A percentile compares a stretch with the other conserved stretches of the same genome.
Evolutionary conservation across 306 rosid genomes (phyloP).

Genomic region (Heteromeles arbutifolia): DNA sequence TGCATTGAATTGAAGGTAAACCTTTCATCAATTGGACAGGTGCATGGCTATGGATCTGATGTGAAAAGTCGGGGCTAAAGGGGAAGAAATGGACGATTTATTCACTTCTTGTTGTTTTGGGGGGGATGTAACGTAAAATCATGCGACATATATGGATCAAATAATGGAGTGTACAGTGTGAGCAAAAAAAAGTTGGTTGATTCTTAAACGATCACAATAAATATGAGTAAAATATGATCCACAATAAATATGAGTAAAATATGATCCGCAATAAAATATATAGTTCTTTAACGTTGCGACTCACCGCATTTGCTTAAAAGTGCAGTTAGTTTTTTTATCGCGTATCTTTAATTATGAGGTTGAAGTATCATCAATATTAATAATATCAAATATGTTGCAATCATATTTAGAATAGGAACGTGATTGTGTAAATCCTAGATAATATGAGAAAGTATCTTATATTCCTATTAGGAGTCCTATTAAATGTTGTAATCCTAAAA

Average conservation of each 20-base stretch:
- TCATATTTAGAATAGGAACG: too few species aligned
- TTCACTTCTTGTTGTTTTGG: background rate
- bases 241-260: background rate
- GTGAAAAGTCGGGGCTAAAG: background rate
- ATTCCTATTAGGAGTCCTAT: too few species aligned
- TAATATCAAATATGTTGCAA: too few species aligned
- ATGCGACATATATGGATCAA: background rate
- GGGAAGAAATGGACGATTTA: background rate
- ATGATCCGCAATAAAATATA: background rate
- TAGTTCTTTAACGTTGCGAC: too few species aligned
- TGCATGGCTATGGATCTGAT: background rate
- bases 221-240: background rate
- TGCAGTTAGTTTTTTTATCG: too few species aligned
- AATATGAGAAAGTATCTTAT: too few species aligned
- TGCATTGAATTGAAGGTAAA: background rate
- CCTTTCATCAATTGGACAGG: constrained; percentile 11
- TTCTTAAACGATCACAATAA: background rate
- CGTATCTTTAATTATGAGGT: background rate
- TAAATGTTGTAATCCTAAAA: too few species aligned
- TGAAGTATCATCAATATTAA: too few species aligned
- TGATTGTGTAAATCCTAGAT: too few species aligned
- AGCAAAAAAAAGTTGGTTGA: background rate
- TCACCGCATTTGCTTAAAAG: background rate
- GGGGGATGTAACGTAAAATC: background rate
- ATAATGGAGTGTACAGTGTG: too few species aligned